These are phyloP conservation scores for Rubus parviflorus DNA, from an alignment of 306 rosid species.

Conservation along the genomic window DNA sequence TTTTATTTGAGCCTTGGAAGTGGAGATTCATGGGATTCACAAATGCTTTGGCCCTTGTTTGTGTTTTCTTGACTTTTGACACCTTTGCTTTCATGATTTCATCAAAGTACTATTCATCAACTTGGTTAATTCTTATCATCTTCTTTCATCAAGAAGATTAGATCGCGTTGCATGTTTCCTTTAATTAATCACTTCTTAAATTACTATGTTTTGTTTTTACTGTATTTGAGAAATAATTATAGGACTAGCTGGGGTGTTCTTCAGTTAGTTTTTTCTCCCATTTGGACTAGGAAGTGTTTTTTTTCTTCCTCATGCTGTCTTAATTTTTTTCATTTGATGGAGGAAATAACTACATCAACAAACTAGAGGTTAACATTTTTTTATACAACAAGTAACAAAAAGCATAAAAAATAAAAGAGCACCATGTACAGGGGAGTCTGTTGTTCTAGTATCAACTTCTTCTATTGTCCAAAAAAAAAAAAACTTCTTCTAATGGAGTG, in stretches of 20 bases:
- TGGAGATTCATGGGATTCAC: slow-evolving; percentile 30
- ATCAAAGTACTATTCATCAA: slow-evolving; percentile 8
- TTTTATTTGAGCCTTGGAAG: slow-evolving; percentile 23
- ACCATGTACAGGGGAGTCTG: neutral
- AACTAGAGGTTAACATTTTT: no score
- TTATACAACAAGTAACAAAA: no score
- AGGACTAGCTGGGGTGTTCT: no score
- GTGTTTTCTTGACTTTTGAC: slow-evolving; percentile 14
- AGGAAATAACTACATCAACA: no score
- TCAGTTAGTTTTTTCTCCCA: neutral
- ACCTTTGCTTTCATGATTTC: neutral
- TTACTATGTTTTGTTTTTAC: no score
- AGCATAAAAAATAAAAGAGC: no score
- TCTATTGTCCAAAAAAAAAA: no score
- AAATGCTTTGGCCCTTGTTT: slow-evolving; percentile 8
- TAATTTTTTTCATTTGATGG: no score
- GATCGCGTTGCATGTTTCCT: neutral
- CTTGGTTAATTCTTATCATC: neutral
- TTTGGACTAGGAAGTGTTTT: neutral
- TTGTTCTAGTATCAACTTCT: neutral
- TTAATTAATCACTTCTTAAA: neutral
- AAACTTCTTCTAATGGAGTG: neutral
- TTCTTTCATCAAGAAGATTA: neutral
- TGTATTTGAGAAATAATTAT: no score
- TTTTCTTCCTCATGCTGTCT: no score